Conservation (phyloP, 768 basidiomycete genomes). For the Boletus vermiculosoides region DNA sequence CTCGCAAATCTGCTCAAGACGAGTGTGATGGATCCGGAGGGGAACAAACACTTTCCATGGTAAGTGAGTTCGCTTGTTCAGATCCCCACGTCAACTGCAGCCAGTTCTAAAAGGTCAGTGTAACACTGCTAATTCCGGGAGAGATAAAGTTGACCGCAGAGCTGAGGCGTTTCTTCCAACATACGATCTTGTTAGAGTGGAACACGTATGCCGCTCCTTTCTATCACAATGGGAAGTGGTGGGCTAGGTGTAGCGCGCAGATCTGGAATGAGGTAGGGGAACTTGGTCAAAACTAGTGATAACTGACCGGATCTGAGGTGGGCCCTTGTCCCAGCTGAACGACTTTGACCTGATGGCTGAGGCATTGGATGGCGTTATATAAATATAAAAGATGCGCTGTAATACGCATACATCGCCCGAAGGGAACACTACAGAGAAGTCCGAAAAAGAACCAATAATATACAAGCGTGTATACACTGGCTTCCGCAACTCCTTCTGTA, state of each 20-base stretch:
- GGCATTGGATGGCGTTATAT: neutral
- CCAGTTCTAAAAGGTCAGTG: neutral
- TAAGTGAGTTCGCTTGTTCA: neutral
- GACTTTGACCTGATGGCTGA: neutral
- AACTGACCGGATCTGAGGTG: neutral
- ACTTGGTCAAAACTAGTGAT: neutral
- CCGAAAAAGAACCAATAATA: conserved; percentile 3
- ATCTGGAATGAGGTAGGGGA: neutral
- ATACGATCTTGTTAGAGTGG: neutral
- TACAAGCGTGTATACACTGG: neutral
- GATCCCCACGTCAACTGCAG: neutral
- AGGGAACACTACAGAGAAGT: neutral
- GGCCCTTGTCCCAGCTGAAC: neutral
- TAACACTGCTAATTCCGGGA: neutral
- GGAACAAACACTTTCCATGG: neutral
- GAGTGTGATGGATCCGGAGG: neutral
- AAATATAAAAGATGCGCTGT: neutral
- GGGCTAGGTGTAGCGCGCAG: neutral
- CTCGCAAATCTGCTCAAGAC: neutral
- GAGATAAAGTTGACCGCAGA: neutral
- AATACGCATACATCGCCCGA: neutral
- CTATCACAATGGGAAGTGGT: neutral
- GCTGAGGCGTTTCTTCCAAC: neutral
- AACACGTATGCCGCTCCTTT: neutral
- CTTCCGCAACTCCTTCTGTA: neutral